Evolutionary conservation across 306 rosid species (phyloP).

Genomic region (Neltuma alba): DNA sequence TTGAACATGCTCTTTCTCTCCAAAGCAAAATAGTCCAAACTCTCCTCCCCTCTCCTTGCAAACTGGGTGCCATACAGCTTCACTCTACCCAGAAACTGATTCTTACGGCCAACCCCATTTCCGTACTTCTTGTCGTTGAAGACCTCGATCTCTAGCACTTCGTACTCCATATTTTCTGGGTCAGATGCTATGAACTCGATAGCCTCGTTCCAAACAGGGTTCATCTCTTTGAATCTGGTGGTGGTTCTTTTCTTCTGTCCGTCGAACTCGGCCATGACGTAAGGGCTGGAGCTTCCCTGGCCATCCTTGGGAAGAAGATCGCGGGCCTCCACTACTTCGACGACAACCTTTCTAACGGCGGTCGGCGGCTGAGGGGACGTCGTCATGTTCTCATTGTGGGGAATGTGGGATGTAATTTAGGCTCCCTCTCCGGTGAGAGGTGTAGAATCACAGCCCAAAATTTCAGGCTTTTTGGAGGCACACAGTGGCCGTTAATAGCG

Average conservation of each 20-base stretch:
- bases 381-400: conserved; percentile 67
- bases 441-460: background rate
- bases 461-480: background rate
- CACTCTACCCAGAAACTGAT: conserved; percentile 84
- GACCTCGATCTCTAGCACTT: conserved; percentile 89
- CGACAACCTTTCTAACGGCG: conserved; percentile 55
- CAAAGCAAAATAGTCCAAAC: conserved; percentile 50
- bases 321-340: conserved; percentile 81
- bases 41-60: conserved; percentile 67
- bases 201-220: conserved; percentile 83
- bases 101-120: conserved; percentile 69
- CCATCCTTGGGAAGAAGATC: conserved; percentile 95
- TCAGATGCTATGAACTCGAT: conserved; percentile 83
- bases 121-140: conserved; percentile 81
- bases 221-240: conserved; percentile 71
- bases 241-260: conserved; percentile 84
- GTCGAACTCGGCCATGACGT: conserved; percentile 80
- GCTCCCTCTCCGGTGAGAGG: background rate
- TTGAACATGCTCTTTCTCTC: conserved; percentile 93
- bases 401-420: background rate
- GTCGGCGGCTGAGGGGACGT: conserved; percentile 50
- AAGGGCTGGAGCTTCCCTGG: conserved; percentile 91
- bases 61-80: conserved; percentile 83
- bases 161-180: conserved; percentile 75
- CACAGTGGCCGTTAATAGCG: conserved; percentile 61